Evolutionary conservation across 257 asterid genomes (phyloP).

Genomic region (Solanum peruvianum): DNA sequence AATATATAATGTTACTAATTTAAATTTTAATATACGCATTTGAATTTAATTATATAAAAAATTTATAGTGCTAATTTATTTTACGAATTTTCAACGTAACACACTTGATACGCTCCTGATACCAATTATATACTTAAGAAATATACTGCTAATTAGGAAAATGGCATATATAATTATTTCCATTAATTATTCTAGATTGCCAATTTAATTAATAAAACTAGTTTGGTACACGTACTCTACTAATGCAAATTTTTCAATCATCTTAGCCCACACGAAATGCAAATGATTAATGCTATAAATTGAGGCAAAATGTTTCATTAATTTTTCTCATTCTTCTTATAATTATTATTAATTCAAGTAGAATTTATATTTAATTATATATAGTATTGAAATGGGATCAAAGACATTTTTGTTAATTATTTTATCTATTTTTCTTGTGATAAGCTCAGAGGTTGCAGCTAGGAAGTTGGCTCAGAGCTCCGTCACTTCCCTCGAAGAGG

Average conservation of each 20-base stretch:
- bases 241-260: not conserved
- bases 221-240: not conserved
- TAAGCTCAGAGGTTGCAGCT: slow-evolving; percentile 1
- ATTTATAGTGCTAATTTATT: no score
- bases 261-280: not conserved
- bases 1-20: no score
- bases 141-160: not conserved
- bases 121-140: no score
- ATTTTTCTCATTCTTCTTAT: not conserved
- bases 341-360: not conserved
- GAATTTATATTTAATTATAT: not conserved
- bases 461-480: slow-evolving; percentile 1
- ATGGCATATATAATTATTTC: not conserved
- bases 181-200: not conserved
- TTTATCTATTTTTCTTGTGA: not conserved
- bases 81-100: no score
- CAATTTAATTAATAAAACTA: not conserved
- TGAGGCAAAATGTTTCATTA: not conserved
- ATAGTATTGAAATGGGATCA: not conserved
- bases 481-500: not conserved
- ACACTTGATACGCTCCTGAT: no score
- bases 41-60: no score
- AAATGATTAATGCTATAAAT: not conserved
- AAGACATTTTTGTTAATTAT: not conserved
- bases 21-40: no score